Evolutionary conservation across 2,329 filamentous ascomycete species (phyloP), one percentile per base, ranked within the genome.

Genomic region (Xylaria sp.): DNA sequence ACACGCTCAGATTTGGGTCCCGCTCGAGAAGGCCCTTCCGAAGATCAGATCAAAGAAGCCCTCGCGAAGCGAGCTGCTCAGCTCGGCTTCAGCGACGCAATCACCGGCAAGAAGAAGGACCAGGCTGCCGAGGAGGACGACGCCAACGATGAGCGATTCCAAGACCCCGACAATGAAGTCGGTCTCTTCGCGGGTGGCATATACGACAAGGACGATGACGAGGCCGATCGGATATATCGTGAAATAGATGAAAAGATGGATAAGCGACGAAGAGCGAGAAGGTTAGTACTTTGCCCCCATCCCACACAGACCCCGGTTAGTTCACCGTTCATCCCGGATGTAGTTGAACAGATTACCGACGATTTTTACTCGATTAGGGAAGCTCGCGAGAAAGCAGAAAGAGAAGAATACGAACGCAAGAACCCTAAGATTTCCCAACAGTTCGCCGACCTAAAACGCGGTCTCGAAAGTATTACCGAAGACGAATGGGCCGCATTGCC

Each of bases 401-500:
- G 88, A 80, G 94, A 97, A 79, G 94, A 98, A 78, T 97, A 97
- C 86, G 95, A 99, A 84, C 90, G 92, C 75, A 95, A 97, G 80
- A 98, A 99, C 79, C 96, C 96, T 15, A 99, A 98, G 82, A 98
- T 99, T 62, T 93, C 97, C 78, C 93, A 98, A 75, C 96, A 99
- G 80, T 99, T 99, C 80, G 94, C 94, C 78, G 96, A 98, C 76
- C 84, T 98, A 61, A 99, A 99, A 82, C 89, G 97, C 77, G 94
- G 93, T 5, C 87, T 99, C 46, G 91, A 92, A 49, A 92, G 91
- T 6, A 92, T 99, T 33, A 92, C 93, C 52, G 95, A 98, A 79
- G 95, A 99, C 71, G 94, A 99, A 76, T 99, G 96, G 96, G 94
- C 94, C 48, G 97, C 90, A 76, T 86, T 99, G 49, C 97, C 96